phyloP scores from a whole-genome alignment of 257 asterid species.

The Datura wrightii region DNA sequence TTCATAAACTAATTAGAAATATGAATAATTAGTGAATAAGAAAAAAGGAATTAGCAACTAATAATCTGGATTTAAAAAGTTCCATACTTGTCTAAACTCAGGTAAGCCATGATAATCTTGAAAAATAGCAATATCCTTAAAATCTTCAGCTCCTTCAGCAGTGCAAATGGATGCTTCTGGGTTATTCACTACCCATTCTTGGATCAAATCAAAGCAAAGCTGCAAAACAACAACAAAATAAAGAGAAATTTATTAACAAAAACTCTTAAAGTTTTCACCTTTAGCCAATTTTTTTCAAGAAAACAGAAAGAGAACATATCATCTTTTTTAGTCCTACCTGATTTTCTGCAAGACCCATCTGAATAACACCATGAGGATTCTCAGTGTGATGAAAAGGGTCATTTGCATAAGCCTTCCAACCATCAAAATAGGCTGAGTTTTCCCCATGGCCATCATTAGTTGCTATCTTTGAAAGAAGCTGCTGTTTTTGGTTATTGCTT shows the following conservation, averaged over 20 bases:
- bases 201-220: conserved; percentile 66
- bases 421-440: conserved; percentile 50
- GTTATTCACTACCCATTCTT: conserved; percentile 62
- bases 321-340: conserved; percentile 41
- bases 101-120: conserved; percentile 86
- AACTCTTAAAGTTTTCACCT: neutral
- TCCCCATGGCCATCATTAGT: conserved; percentile 52
- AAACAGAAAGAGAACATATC: neutral
- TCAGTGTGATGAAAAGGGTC: conserved; percentile 54
- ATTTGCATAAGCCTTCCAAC: conserved; percentile 55
- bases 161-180: conserved; percentile 75
- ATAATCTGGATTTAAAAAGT: neutral
- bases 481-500: conserved; percentile 28
- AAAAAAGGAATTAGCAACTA: neutral
- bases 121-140: conserved; percentile 63
- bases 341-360: conserved; percentile 80
- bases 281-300: neutral
- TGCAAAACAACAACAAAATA: conserved; percentile 28
- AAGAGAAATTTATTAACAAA: neutral
- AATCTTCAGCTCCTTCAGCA: conserved; percentile 52
- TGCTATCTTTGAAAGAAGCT: conserved; percentile 45
- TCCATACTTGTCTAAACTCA: conserved; percentile 69
- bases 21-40: neutral
- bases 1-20: neutral
- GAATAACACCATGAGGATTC: conserved; percentile 68